These are phyloP conservation scores for Phoma sp. DNA, from an alignment of 2,329 filamentous ascomycete species.

Conservation along the genomic window DNA sequence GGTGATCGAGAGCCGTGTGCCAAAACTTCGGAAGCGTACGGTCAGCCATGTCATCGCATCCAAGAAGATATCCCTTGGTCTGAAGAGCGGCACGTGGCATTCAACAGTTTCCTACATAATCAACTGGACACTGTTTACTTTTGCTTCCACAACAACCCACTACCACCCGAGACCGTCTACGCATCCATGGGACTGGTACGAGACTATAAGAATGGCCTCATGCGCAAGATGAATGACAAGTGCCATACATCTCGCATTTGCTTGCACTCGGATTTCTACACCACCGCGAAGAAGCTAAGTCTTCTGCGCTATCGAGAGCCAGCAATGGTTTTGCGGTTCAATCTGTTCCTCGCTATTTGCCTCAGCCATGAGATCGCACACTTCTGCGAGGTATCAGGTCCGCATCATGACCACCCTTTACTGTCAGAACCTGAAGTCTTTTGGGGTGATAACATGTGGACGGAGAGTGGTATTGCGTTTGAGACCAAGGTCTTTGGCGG, in stretches of 20 bases:
- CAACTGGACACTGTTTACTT: slow-evolving; percentile 50
- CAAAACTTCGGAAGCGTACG: slow-evolving; percentile 41
- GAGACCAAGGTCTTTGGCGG: slow-evolving; percentile 51
- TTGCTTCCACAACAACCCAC: slow-evolving; percentile 47
- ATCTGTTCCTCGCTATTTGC: slow-evolving; percentile 49
- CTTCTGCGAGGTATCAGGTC: slow-evolving; percentile 50
- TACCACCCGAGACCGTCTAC: slow-evolving; percentile 46
- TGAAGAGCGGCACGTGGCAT: slow-evolving; percentile 38
- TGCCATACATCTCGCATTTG: slow-evolving; percentile 49
- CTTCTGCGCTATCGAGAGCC: slow-evolving; percentile 47
- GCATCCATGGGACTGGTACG: slow-evolving; percentile 49
- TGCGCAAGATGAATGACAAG: slow-evolving; percentile 45
- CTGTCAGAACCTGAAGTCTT: slow-evolving; percentile 48
- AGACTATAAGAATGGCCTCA: slow-evolving; percentile 48
- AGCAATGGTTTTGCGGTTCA: slow-evolving; percentile 51
- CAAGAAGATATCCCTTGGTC: slow-evolving; percentile 45
- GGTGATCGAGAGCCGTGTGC: slow-evolving; percentile 43
- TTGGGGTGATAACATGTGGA: slow-evolving; percentile 51
- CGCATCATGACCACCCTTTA: slow-evolving; percentile 45
- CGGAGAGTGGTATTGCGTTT: slow-evolving; percentile 50
- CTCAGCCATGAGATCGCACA: slow-evolving; percentile 51
- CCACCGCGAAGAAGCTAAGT: slow-evolving; percentile 49
- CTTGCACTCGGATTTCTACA: slow-evolving; percentile 51
- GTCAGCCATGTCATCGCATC: slow-evolving; percentile 46
- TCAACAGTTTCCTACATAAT: slow-evolving; percentile 40